phyloP scores from a whole-genome alignment of 179 eudicot species.

The Nepenthes alata region DNA sequence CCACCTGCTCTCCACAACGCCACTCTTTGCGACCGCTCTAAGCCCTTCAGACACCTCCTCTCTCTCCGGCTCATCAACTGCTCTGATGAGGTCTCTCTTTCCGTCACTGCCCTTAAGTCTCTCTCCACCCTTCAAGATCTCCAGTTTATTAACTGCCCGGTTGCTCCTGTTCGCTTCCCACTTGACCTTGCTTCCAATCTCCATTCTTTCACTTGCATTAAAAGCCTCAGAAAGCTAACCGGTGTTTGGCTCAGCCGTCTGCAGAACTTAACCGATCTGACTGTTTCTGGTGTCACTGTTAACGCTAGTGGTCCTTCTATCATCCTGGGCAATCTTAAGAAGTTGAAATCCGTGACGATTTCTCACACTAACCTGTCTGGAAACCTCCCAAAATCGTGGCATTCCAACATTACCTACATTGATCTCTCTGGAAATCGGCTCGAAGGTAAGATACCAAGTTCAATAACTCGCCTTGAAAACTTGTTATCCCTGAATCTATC shows the following conservation, averaged over 20 bases:
- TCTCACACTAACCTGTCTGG: conserved; percentile 47
- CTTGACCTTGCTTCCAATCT: conserved; percentile 33
- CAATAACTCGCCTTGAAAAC: conserved; percentile 38
- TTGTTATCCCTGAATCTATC: conserved; percentile 42
- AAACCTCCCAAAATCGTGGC: conserved; percentile 53
- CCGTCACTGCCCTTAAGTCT: conserved; percentile 50
- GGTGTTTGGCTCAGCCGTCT: conserved; percentile 43
- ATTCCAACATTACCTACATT: conserved; percentile 32
- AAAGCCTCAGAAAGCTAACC: conserved; percentile 35
- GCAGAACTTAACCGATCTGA: conserved; percentile 45
- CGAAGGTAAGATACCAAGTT: conserved; percentile 38
- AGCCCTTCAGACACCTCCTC: conserved; percentile 55
- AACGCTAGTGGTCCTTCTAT: conserved; percentile 44
- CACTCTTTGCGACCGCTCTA: conserved; percentile 40
- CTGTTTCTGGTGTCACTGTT: conserved; percentile 26
- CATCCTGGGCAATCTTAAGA: conserved; percentile 25
- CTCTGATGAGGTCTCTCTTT: conserved; percentile 39
- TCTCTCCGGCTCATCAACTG: conserved; percentile 57
- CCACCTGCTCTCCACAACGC: conserved; percentile 30
- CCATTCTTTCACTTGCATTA: conserved; percentile 40
- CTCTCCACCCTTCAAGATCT: conserved; percentile 53
- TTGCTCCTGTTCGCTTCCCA: conserved; percentile 33
- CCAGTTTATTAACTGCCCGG: conserved; percentile 51
- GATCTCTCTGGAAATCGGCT: conserved; percentile 54
- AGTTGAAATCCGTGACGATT: conserved; percentile 31